Base-by-base conservation (phyloP, 1,139 yeast species). In the Yamadazyma siamensis region DNA sequence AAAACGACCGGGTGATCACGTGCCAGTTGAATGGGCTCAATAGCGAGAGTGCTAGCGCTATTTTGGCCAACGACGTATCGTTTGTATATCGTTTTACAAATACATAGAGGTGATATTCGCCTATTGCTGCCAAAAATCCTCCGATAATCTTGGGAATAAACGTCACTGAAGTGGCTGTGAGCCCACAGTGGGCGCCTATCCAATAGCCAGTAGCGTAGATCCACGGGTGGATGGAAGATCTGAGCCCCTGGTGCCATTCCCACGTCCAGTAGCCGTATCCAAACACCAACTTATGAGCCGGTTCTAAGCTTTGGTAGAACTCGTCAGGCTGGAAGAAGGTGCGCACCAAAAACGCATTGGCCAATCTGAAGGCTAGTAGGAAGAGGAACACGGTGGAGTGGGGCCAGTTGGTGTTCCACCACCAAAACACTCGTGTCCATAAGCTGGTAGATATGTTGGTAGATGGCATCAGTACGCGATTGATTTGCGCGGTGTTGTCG, bases 291-390 rank as follows among this genome's bases (percentile, higher is more conserved):
- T 51, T 40, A 54, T 89, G 95, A 0, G 98, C 98, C 0, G 96
- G 96, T 50, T 94, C 98, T 26, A 94, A 61, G 0, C 91, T 69
- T 56, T 94, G 98, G 77, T 82, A 94, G 59, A 71, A 94, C 55
- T 94, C 99, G 55, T 94, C 99, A 0, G 98, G 94, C 54, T 94
- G 99, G 59, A 91, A 91, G 51, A 78, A 94, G 0, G 97, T 87
- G 35, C 54, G 55, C 5, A 77, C 71, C 1, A 77, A 54, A 15
- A 85, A 52, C 0, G 94, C 73, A 54, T 88, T 88, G 46, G 76
- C 21, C 4, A 82, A 40, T 24, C 96, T 59, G 21, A 56, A 11
- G 5, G 28, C 32, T 13, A 54, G 43, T 3, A 48, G 19, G 11
- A 29, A 29, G 7, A n/a, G 6, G 10, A 16, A 11, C 10, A 30